phyloP scores from a whole-genome alignment of 495 filamentous ascomycete species.

The Lepraria neglecta region DNA sequence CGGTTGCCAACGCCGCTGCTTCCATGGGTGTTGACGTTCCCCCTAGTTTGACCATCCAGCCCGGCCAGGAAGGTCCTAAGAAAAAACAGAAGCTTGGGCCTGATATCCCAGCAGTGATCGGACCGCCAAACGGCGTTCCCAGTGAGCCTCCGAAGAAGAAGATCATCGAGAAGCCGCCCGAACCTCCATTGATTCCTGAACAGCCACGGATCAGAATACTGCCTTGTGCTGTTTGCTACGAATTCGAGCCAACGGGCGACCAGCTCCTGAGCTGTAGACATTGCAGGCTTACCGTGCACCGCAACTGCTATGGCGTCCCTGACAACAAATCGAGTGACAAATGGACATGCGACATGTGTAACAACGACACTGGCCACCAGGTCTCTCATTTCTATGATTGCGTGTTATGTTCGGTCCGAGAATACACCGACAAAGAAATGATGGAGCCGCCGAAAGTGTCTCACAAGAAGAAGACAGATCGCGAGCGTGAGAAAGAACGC shows the following conservation, averaged over 20 bases:
- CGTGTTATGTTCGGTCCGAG: conserved; percentile 71
- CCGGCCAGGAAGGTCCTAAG: conserved; percentile 48
- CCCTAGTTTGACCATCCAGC: conserved; percentile 37
- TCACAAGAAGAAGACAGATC: conserved; percentile 89
- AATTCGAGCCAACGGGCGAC: conserved; percentile 64
- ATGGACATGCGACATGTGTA: conserved; percentile 94
- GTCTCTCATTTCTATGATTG: conserved; percentile 89
- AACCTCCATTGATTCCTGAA: conserved; percentile 59
- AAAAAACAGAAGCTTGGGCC: conserved; percentile 50
- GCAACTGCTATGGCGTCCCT: conserved; percentile 80
- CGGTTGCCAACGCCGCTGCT: conserved; percentile 42
- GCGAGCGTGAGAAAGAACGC: conserved; percentile 82
- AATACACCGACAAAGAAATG: conserved; percentile 67
- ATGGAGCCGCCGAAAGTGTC: conserved; percentile 76
- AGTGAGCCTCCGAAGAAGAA: conserved; percentile 59
- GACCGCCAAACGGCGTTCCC: conserved; percentile 41
- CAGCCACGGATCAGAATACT: conserved; percentile 67
- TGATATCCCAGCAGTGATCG: conserved; percentile 44
- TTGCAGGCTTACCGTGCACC: conserved; percentile 89
- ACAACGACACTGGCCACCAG: conserved; percentile 80
- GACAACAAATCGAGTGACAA: conserved; percentile 64
- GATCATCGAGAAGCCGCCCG: conserved; percentile 47
- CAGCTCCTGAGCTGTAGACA: conserved; percentile 71
- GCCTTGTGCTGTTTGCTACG: conserved; percentile 78
- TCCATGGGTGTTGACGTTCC: conserved; percentile 41